Conservation (phyloP, 176 grass and related monocot species). For the Eragrostis curvula region DNA sequence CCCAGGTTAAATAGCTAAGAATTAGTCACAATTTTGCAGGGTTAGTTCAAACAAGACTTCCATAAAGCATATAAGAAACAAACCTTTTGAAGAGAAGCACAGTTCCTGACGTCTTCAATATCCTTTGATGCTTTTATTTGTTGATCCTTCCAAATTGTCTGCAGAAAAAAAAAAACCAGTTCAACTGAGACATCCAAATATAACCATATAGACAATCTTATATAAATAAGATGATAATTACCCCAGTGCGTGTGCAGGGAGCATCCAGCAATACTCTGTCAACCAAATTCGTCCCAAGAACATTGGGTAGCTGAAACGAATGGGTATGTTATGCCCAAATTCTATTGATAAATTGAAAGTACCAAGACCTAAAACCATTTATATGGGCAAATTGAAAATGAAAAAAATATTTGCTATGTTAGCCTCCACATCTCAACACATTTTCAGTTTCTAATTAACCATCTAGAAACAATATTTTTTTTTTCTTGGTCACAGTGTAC, state of each 20-base stretch:
- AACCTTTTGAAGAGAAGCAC: conserved; percentile 94
- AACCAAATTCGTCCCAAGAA: conserved; percentile 84
- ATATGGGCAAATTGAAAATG: too few species aligned
- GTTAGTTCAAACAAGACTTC: conserved; percentile 15
- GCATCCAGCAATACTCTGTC: conserved; percentile 98
- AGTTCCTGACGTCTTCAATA: conserved; percentile 80
- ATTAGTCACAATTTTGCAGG: too few species aligned
- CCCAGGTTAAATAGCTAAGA: too few species aligned
- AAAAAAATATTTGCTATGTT: too few species aligned
- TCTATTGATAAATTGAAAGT: too few species aligned
- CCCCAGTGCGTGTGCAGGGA: conserved; percentile 87
- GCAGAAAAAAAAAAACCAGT: conserved; percentile 21
- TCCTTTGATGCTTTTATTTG: conserved; percentile 84
- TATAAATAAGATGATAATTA: conserved; percentile 39
- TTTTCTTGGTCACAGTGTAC: too few species aligned
- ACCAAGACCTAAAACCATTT: too few species aligned
- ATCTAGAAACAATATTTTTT: too few species aligned
- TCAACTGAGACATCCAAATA: conserved; percentile 22
- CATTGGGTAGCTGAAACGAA: conserved; percentile 76
- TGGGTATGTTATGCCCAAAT: not conserved
- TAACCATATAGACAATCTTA: conserved; percentile 38
- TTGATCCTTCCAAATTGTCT: conserved; percentile 93
- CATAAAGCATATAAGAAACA: conserved; percentile 29
- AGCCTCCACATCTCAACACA: too few species aligned
- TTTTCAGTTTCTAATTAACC: too few species aligned